phyloP scores from a whole-genome alignment of 2,329 filamentous ascomycete genomes.

The Alternaria rosae region DNA sequence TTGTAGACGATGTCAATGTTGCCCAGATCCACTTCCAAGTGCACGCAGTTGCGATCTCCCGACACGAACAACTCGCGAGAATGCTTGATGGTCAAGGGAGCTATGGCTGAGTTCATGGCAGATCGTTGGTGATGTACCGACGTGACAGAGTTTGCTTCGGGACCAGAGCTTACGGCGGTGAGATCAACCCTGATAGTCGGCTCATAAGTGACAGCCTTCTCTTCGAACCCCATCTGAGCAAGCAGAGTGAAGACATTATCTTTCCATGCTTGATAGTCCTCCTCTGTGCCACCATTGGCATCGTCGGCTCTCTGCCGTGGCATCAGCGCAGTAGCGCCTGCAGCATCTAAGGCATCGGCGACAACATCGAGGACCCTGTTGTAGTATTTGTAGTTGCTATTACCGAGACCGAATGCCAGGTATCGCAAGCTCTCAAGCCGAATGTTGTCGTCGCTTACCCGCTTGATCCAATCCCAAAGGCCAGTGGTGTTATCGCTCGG shows the following conservation, averaged over 20 bases:
- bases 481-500: slow-evolving; percentile 49
- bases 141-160: slow-evolving; percentile 21
- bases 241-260: slow-evolving; percentile 46
- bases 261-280: slow-evolving; percentile 55
- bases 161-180: slow-evolving; percentile 13
- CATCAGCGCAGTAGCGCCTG: slow-evolving; percentile 45
- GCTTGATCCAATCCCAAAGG: slow-evolving; percentile 47
- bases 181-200: slow-evolving; percentile 39
- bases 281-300: slow-evolving; percentile 53
- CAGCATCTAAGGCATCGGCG: slow-evolving; percentile 38
- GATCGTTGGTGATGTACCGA: slow-evolving; percentile 42
- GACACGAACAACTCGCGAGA: slow-evolving; percentile 48
- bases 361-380: slow-evolving; percentile 53
- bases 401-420: slow-evolving; percentile 55
- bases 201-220: slow-evolving; percentile 46
- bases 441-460: slow-evolving; percentile 25
- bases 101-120: slow-evolving; percentile 41
- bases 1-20: slow-evolving; percentile 51
- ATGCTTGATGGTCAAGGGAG: slow-evolving; percentile 40
- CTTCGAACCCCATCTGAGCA: slow-evolving; percentile 41
- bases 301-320: slow-evolving; percentile 52
- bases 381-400: slow-evolving; percentile 59
- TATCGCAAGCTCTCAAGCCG: slow-evolving; percentile 46
- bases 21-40: slow-evolving; percentile 52
- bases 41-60: slow-evolving; percentile 50